phyloP scores from a whole-genome alignment of 805 yeast genomes.

The Wickerhamomyces ciferrii region DNA sequence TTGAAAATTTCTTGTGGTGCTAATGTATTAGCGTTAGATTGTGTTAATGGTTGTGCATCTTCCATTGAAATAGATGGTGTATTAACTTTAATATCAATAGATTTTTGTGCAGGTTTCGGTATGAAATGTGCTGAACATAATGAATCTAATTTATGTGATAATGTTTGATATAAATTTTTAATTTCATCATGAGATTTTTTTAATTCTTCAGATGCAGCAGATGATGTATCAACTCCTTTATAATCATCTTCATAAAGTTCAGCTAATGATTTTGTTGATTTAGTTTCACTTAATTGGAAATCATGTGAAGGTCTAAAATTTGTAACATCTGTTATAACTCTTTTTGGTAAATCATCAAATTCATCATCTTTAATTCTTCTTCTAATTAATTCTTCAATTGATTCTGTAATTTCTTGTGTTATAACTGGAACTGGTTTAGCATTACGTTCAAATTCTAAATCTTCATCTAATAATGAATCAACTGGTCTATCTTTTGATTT shows the following conservation, averaged over 20 bases:
- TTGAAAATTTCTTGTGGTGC: constrained; percentile 95
- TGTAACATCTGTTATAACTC: constrained; percentile 62
- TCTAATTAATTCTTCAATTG: constrained; percentile 83
- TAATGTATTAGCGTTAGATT: constrained; percentile 65
- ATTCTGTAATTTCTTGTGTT: constrained; percentile 81
- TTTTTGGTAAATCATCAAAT: constrained; percentile 80
- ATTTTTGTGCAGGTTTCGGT: constrained; percentile 82
- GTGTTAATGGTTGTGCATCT: constrained; percentile 89
- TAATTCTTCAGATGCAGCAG: constrained; percentile 57
- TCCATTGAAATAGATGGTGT: constrained; percentile 85
- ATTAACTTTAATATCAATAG: constrained; percentile 77
- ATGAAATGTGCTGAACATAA: constrained; percentile 91
- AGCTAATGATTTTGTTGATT: constrained; percentile 84
- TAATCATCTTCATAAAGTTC: constrained; percentile 89
- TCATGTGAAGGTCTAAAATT: constrained; percentile 49
- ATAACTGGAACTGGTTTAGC: constrained; percentile 95
- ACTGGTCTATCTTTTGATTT: constrained; percentile 73
- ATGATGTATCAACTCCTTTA: constrained; percentile 40
- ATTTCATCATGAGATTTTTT: constrained; percentile 77
- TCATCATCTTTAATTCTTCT: constrained; percentile 69
- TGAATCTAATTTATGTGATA: constrained; percentile 76
- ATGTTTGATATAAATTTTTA: constrained; percentile 50
- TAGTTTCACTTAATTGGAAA: constrained; percentile 74
- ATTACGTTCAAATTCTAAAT: constrained; percentile 84
- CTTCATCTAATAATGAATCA: constrained; percentile 80